phyloP scores from a whole-genome alignment of 345 rosid genomes.

The Ceriops zippeliana region DNA sequence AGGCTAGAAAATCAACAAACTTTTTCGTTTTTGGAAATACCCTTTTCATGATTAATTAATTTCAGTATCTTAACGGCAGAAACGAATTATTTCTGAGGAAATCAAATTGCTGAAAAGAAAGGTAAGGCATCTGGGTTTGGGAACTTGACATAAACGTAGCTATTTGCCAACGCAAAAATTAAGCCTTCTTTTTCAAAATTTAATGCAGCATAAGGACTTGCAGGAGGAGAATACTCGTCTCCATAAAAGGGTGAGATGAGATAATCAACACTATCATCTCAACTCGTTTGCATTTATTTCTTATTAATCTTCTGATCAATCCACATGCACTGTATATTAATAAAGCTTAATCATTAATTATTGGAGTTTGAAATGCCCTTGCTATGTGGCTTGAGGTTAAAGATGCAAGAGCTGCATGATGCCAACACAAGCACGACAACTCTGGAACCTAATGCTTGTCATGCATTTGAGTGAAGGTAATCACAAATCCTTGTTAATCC shows the following conservation, averaged over 20 bases:
- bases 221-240: constrained; percentile 51
- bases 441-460: constrained; percentile 10
- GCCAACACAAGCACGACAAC: constrained; percentile 21
- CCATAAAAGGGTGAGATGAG: constrained; percentile 53
- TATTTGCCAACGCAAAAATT: neutral
- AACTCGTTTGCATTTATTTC: neutral
- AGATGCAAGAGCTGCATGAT: constrained; percentile 26
- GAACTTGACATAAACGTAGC: neutral
- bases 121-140: constrained; percentile 26
- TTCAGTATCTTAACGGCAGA: constrained; percentile 23
- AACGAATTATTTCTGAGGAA: constrained; percentile 38
- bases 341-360: neutral
- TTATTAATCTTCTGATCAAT: neutral
- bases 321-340: neutral
- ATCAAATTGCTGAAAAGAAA: constrained; percentile 38
- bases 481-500: neutral
- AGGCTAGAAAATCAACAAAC: neutral
- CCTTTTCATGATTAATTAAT: neutral
- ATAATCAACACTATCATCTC: neutral
- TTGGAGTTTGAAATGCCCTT: neutral
- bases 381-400: constrained; percentile 15
- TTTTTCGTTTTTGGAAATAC: neutral
- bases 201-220: constrained; percentile 36
- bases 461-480: constrained; percentile 29
- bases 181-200: neutral